These are phyloP conservation scores for Pseudogymnoascus sp. DNA, from an alignment of 2,329 filamentous ascomycete species.

Conservation along the genomic window DNA sequence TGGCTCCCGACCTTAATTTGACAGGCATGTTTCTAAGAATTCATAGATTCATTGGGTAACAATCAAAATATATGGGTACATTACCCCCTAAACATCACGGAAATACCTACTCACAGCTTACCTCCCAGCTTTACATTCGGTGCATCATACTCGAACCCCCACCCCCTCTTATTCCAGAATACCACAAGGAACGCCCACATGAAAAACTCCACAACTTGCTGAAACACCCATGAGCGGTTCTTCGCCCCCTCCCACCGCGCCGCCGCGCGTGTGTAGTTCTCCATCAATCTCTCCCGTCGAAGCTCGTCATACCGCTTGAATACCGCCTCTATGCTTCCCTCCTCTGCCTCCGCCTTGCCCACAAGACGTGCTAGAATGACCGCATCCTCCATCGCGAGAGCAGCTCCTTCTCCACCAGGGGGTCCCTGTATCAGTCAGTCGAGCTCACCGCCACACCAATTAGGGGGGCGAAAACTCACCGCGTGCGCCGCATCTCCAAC, in stretches of 20 bases:
- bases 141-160: background rate
- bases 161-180: background rate
- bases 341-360: constrained; percentile 36
- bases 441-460: background rate
- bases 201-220: constrained; percentile 22
- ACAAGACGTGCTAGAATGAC: constrained; percentile 37
- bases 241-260: constrained; percentile 19
- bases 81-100: background rate
- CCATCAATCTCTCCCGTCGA: constrained; percentile 27
- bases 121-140: background rate
- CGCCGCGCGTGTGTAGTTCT: constrained; percentile 31
- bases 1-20: background rate
- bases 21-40: background rate
- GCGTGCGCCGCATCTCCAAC: constrained; percentile 20
- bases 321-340: constrained; percentile 37
- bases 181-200: constrained; percentile 20
- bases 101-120: background rate
- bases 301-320: constrained; percentile 20
- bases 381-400: constrained; percentile 45
- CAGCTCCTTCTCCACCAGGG: constrained; percentile 43
- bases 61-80: background rate
- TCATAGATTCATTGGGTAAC: background rate
- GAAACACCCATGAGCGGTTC: constrained; percentile 17
- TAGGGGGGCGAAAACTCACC: constrained; percentile 7
- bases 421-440: constrained; percentile 33